Evolutionary conservation across 495 filamentous ascomycete species (phyloP).

Genomic region (Aspergillus bertholletiae): DNA sequence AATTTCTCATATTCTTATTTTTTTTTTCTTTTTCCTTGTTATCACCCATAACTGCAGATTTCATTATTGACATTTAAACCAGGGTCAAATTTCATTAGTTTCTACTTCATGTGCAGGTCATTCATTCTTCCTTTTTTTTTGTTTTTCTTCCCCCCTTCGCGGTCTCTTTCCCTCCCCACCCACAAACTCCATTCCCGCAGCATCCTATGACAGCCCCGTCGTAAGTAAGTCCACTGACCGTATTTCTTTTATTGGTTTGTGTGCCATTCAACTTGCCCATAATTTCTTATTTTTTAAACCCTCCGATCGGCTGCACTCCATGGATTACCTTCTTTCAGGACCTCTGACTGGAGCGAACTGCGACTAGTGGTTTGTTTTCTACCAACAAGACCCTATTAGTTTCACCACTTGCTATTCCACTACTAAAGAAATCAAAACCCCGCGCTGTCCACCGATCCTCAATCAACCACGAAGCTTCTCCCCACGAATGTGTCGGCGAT

Average conservation of each 20-base stretch:
- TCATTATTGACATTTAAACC: too few relatives aligned
- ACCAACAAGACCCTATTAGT: background rate
- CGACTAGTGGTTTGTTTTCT: background rate
- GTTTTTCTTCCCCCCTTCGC: too few relatives aligned
- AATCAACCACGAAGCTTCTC: slow-evolving; percentile 10
- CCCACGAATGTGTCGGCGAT: slow-evolving; percentile 10
- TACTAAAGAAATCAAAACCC: slow-evolving; percentile 5
- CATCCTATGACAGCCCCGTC: background rate
- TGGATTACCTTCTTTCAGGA: background rate
- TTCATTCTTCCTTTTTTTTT: background rate
- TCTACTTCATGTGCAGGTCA: background rate
- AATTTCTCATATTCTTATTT: background rate
- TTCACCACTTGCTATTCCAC: background rate
- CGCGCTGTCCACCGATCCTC: slow-evolving; percentile 11
- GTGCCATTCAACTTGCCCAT: background rate
- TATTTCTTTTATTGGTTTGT: slow-evolving; percentile 1
- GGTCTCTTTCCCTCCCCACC: background rate
- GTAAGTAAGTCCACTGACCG: background rate
- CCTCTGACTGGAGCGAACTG: background rate
- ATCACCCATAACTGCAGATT: too few relatives aligned
- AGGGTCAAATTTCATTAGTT: background rate
- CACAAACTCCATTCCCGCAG: background rate
- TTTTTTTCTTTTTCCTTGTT: background rate
- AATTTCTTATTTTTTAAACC: background rate
- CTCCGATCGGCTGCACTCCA: background rate